Base-by-base conservation (phyloP, 2,329 filamentous ascomycete species). In the Aspergillus nomiae region DNA sequence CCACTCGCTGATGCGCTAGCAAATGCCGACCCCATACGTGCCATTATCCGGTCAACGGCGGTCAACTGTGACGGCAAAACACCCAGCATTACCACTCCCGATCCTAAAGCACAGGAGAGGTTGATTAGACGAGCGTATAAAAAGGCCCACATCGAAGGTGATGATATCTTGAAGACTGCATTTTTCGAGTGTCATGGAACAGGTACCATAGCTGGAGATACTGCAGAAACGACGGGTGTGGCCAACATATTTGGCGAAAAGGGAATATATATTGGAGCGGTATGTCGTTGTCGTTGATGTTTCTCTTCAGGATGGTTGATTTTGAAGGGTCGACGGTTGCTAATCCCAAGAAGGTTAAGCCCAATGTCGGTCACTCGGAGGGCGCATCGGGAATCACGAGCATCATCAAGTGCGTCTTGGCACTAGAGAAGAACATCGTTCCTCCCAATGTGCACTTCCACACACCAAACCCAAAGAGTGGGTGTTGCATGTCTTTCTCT, bases 11-110 rank as follows among this genome's bases (percentile, higher is more conserved):
- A 71, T 45, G 74, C 75, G 1, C 32, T 77, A 8, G 45, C 62
- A 16, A 72, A 75, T 56, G 67, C 70, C 0, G 67, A 77, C 58
- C 66, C 74, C 2, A 69, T 80, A 14, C 66, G 76, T 6, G 76
- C 72, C 0, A 67, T 80, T 12, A 75, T 80, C 28, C 67, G 76
- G n/a, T 65, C 66, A 5, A 75, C 73, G 1, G 65, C 66, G 1
- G 63, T 65, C 1, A 77, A 77, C 48, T 63, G 58, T 9, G 75
- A 76, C 54, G 76, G 76, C 3, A 69, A 63, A 36, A 69, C 71
- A 0, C 61, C 63, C 1, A 66, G 58, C n/a, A 68, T 73, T 7
- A 64, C 68, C 4, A 63, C 62, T 1, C 67, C 67, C 6, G 63
- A 63, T 32, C 53, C 65, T 5, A 56, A 58, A 50, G 64, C 65